Evolutionary conservation across 2,329 filamentous ascomycete genomes (phyloP).

Genomic region (Penicillium expansum): DNA sequence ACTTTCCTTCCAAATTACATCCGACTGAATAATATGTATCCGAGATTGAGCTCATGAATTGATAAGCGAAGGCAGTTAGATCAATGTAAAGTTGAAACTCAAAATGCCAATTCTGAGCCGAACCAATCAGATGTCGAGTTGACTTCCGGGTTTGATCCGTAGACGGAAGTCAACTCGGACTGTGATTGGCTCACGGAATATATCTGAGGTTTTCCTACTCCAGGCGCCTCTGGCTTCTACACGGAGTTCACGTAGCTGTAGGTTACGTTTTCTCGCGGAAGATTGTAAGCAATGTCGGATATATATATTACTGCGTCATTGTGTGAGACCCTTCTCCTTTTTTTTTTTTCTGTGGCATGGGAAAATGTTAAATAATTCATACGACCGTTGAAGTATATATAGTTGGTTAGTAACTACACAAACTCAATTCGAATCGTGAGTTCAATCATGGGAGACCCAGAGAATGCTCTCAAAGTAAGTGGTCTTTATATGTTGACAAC

Average conservation of each 20-base stretch:
- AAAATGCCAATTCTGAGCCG: background rate
- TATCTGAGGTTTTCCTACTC: too few relatives aligned
- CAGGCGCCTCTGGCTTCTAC: background rate
- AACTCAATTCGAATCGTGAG: too few relatives aligned
- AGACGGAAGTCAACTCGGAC: background rate
- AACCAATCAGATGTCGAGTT: background rate
- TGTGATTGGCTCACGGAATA: background rate
- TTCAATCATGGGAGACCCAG: too few relatives aligned
- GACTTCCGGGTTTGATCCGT: background rate
- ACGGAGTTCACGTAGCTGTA: background rate
- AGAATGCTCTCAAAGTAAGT: too few relatives aligned
- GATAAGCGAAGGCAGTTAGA: background rate
- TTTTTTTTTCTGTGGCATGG: too few relatives aligned
- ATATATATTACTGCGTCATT: background rate
- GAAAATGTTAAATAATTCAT: too few relatives aligned
- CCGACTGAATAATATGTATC: background rate
- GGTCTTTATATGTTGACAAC: background rate
- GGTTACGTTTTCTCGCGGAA: background rate
- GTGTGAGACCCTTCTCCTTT: too few relatives aligned
- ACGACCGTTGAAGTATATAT: background rate
- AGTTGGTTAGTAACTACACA: too few relatives aligned
- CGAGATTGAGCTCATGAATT: background rate
- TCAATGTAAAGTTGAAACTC: background rate
- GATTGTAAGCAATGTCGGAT: background rate
- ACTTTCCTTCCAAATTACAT: background rate